Conservation (phyloP, 257 asterid species). For the Solanum phureja region DNA sequence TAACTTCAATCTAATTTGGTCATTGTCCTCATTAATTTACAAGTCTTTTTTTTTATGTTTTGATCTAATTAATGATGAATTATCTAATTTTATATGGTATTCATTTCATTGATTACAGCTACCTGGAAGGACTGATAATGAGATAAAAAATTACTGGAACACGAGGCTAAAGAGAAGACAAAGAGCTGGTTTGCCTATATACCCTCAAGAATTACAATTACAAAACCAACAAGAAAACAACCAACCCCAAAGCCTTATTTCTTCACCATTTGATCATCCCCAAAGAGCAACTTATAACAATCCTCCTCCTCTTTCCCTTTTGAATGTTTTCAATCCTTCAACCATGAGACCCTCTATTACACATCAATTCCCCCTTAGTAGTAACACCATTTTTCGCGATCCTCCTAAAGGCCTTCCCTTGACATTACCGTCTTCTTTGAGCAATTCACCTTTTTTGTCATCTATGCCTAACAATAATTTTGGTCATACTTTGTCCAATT, state of each 20-base stretch:
- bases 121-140: slow-evolving; percentile 69
- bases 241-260: slow-evolving; percentile 4
- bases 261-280: slow-evolving; percentile 6
- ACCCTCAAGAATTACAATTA: slow-evolving; percentile 28
- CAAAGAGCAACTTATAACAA: neutral
- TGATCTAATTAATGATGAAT: neutral
- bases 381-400: slow-evolving; percentile 13
- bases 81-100: neutral
- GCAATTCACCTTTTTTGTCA: slow-evolving; percentile 2
- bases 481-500: slow-evolving; percentile 2
- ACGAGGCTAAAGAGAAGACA: slow-evolving; percentile 58
- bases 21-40: neutral
- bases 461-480: slow-evolving; percentile 2
- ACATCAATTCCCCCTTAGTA: neutral
- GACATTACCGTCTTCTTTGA: slow-evolving; percentile 17
- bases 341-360: neutral
- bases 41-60: neutral
- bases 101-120: slow-evolving; percentile 17
- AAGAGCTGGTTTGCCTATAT: slow-evolving; percentile 55
- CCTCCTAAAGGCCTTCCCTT: slow-evolving; percentile 24
- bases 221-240: neutral
- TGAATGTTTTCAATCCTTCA: slow-evolving; percentile 11
- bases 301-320: slow-evolving; percentile 4
- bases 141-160: slow-evolving; percentile 73
- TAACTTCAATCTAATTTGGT: neutral